Evolutionary conservation across 2,329 filamentous ascomycete genomes (phyloP), one percentile per base, ranked within the genome.

Genomic region (Neurospora sp.): DNA sequence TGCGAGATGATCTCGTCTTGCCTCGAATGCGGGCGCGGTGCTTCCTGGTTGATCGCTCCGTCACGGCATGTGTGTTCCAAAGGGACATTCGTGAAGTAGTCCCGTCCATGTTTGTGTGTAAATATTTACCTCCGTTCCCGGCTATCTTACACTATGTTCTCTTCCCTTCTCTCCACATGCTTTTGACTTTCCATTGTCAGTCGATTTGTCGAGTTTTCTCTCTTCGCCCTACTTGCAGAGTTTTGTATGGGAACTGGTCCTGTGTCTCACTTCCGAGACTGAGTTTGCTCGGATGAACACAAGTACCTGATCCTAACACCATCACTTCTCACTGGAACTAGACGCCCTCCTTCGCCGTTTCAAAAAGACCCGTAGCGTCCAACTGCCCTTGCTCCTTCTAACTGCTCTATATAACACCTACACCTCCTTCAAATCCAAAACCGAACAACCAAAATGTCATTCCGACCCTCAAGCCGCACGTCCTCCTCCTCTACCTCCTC

Each of bases 401-500:
- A 8, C 40, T n/a, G 7, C 40, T 52, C 43, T 52, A 52, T 52
- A 52, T 33, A 33, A 33, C 23, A 33, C 19, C 3, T 33, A 62
- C 7, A 17, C 23, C 11, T 62, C 0, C 3, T 4, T 33, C 13
- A 10, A 8, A 62, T 0, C 13, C 23, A 62, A 62, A 33, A 2
- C 52, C 52, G 52, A 10, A 17, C 3, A n/a, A n/a, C 4, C 52
- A 62, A 62, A 6, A 62, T 62, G 23, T 17, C 52, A 36, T 62
- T 10, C 23, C 52, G 52, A 0, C 52, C 52, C 13, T 62, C 52
- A 28, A 62, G 52, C 52, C 28, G 67, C 11, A 66, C 67, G 1
- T 38, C 40, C 6, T 67, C 67, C 19, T 38, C 69, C 28, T 39
- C 33, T 66, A 68, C 58, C 23, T 66, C 66, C 68, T 69, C 70